Evolutionary conservation across 257 asterid genomes (phyloP).

Genomic region (Solanum chiquidenum): DNA sequence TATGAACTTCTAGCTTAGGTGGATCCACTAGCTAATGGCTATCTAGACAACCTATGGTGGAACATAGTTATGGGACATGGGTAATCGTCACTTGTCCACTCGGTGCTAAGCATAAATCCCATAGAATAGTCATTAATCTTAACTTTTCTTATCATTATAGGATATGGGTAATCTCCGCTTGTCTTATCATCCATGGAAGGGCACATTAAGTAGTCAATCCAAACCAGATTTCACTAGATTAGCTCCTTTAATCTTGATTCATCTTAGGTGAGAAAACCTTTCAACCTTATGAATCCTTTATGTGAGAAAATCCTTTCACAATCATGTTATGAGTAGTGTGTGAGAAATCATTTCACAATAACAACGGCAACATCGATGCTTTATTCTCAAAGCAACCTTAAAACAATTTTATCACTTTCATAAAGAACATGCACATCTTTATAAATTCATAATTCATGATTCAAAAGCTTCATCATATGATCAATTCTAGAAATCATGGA

Average conservation of each 20-base stretch:
- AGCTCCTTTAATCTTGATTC: neutral
- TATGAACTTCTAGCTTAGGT: neutral
- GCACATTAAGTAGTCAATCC: too few relatives aligned
- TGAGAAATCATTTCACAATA: neutral
- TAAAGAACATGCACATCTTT: neutral
- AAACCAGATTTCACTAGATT: too few relatives aligned
- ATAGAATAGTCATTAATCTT: neutral
- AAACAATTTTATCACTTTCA: neutral
- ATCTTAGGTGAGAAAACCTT: neutral
- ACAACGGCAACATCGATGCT: too few relatives aligned
- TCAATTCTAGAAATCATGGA: neutral
- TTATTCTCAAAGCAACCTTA: neutral
- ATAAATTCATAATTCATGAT: too few relatives aligned
- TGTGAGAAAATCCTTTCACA: neutral
- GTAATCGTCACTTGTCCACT: neutral
- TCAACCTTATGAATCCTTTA: neutral
- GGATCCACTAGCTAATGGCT: neutral
- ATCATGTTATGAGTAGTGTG: neutral
- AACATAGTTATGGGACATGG: neutral
- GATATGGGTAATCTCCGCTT: neutral
- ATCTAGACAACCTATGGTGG: neutral
- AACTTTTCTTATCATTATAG: neutral
- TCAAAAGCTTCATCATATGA: neutral
- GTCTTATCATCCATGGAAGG: neutral
- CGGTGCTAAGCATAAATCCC: neutral